These are phyloP conservation scores for Pseudogymnoascus sp. DNA, from an alignment of 2,329 filamentous ascomycete genomes.

Conservation along the genomic window DNA sequence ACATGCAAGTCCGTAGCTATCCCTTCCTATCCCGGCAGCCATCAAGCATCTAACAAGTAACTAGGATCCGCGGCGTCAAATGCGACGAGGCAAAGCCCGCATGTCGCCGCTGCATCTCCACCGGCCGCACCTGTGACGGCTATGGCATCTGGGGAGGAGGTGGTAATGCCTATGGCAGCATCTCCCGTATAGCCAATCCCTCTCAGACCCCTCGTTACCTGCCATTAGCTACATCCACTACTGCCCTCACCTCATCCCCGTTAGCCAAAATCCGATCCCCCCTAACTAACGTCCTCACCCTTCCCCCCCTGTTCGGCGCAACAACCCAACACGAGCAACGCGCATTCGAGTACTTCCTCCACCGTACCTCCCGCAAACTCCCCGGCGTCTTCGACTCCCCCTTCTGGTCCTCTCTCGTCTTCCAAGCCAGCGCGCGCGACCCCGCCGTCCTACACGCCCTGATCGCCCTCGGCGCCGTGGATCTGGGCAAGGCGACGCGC, in stretches of 20 bases:
- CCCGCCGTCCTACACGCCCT: constrained; percentile 34
- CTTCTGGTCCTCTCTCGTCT: constrained; percentile 35
- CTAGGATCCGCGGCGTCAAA: constrained; percentile 48
- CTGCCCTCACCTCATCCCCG: constrained; percentile 34
- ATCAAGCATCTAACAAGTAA: constrained; percentile 22
- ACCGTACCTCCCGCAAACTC: constrained; percentile 38
- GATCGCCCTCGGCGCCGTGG: constrained; percentile 35
- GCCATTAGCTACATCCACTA: constrained; percentile 25
- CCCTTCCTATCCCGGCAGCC: constrained; percentile 15
- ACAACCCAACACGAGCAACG: constrained; percentile 32
- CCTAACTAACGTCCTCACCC: constrained; percentile 33
- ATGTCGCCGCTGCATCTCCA: constrained; percentile 43
- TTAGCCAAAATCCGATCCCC: too few relatives aligned
- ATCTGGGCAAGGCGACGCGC: constrained; percentile 20
- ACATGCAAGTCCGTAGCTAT: constrained; percentile 35
- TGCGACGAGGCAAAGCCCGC: constrained; percentile 49
- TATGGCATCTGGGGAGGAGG: constrained; percentile 33
- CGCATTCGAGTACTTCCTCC: constrained; percentile 42
- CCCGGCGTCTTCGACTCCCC: constrained; percentile 32
- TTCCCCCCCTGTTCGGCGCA: constrained; percentile 26
- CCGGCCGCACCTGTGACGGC: constrained; percentile 37
- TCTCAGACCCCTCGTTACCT: constrained; percentile 13
- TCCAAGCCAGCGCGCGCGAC: constrained; percentile 34
- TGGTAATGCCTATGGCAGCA: constrained; percentile 7
- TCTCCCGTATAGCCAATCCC: constrained; percentile 10